phyloP scores from a whole-genome alignment of 176 grass and related monocot genomes.

The Cenchrus purpureus region DNA sequence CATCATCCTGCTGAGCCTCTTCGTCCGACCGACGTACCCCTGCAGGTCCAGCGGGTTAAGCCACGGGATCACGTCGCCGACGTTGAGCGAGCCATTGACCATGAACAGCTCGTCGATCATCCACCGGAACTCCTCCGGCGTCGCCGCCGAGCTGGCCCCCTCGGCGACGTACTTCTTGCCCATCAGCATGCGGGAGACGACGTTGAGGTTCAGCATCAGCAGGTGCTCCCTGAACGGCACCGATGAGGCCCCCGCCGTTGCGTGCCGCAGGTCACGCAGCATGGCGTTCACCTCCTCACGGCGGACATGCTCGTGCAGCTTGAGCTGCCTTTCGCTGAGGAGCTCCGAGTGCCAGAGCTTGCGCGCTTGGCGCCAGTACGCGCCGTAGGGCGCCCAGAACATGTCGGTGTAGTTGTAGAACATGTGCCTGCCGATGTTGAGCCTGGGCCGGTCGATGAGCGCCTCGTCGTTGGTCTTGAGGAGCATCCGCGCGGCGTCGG shows the following conservation, averaged over 20 bases:
- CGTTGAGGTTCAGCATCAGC: background rate
- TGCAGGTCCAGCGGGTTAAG: background rate
- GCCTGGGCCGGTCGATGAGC: too few species aligned
- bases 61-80: background rate
- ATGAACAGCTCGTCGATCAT: background rate
- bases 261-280: background rate
- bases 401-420: too few species aligned
- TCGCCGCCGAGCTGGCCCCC: background rate
- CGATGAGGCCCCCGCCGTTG: background rate
- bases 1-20: background rate
- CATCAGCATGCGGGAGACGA: background rate
- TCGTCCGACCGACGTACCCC: background rate
- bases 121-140: background rate
- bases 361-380: too few species aligned
- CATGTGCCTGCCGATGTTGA: too few species aligned
- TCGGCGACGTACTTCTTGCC: background rate
- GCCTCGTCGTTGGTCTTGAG: too few species aligned
- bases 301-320: background rate
- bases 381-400: too few species aligned
- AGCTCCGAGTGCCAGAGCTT: too few species aligned
- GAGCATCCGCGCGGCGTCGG: too few species aligned
- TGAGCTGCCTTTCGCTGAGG: too few species aligned
- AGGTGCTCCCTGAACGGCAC: background rate
- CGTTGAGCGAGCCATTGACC: background rate
- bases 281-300: background rate